These are phyloP conservation scores for Xylariaceae sp. DNA, from an alignment of 2,329 filamentous ascomycete genomes.

Conservation along the genomic window DNA sequence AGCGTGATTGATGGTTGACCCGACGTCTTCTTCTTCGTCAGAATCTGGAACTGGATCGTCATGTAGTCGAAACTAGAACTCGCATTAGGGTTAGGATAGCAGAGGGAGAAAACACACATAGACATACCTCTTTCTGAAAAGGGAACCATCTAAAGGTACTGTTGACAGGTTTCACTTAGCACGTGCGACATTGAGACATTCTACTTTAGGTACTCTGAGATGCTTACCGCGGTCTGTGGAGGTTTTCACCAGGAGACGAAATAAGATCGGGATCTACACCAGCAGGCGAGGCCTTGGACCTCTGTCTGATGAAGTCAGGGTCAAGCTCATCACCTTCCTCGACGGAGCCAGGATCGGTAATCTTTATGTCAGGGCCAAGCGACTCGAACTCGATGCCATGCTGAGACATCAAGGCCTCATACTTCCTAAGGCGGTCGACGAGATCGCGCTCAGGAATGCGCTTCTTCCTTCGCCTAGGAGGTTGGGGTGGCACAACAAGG, in stretches of 20 bases:
- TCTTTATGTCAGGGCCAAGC: constrained; percentile 60
- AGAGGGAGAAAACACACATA: background rate
- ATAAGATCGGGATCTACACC: constrained; percentile 47
- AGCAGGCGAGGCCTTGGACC: constrained; percentile 57
- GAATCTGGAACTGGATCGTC: constrained; percentile 59
- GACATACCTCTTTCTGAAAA: constrained; percentile 57
- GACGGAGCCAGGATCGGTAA: constrained; percentile 46
- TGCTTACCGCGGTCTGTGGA: constrained; percentile 41
- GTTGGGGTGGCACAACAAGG: constrained; percentile 61
- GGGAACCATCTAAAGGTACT: constrained; percentile 58
- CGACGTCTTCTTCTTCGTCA: constrained; percentile 61
- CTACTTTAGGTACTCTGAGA: background rate
- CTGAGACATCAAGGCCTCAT: constrained; percentile 70
- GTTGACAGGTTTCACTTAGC: constrained; percentile 22
- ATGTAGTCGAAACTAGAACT: constrained; percentile 56
- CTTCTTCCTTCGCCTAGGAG: constrained; percentile 65
- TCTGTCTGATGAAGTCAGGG: constrained; percentile 59
- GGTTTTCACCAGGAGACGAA: constrained; percentile 37
- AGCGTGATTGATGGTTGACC: constrained; percentile 62
- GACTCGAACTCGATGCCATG: constrained; percentile 74
- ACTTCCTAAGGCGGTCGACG: constrained; percentile 71
- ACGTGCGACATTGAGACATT: constrained; percentile 14
- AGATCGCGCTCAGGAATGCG: constrained; percentile 74
- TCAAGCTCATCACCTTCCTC: constrained; percentile 65
- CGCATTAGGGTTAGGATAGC: constrained; percentile 26